Conservation (phyloP, 192 early-diverging fungal genomes). For the Diversispora epigaea region DNA sequence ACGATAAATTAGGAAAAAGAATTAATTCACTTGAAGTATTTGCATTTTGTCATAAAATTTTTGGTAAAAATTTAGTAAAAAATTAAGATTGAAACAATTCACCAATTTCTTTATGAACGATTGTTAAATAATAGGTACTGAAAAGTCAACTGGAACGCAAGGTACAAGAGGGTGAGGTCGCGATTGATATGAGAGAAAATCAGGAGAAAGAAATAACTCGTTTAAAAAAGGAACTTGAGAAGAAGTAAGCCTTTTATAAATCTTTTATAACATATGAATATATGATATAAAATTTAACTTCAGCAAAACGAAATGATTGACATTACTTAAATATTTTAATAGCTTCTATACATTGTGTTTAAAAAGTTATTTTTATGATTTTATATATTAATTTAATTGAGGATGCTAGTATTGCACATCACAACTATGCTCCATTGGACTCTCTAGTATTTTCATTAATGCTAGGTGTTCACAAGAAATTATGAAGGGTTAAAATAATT, state of each 20-base stretch:
- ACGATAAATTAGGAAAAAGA: neutral
- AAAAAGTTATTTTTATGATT: neutral
- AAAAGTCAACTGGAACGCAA: conserved; percentile 11
- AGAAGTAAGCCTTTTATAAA: conserved; percentile 3
- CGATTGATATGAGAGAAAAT: neutral
- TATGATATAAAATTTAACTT: neutral
- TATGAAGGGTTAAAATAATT: neutral
- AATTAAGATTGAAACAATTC: too few relatives aligned
- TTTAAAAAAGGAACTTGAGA: conserved; percentile 13
- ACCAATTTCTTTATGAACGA: too few relatives aligned
- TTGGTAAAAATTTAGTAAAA: too few relatives aligned
- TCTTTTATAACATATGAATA: neutral
- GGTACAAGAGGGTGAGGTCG: neutral
- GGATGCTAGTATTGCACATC: conserved; percentile 3
- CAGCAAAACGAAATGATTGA: conserved; percentile 4
- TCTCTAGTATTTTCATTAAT: conserved; percentile 17
- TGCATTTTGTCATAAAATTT: too few relatives aligned
- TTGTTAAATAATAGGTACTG: neutral
- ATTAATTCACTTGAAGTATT: neutral
- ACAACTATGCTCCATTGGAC: neutral
- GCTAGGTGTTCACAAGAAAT: neutral
- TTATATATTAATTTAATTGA: neutral
- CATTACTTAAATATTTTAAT: neutral
- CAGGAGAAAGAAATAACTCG: neutral
- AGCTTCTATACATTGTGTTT: neutral